Percentiles rank a stretch among this genome's conserved stretches.
These are phyloP conservation scores for Polyplosphaeria fusca DNA, from an alignment of 495 filamentous ascomycete genomes.

Conservation along the genomic window DNA sequence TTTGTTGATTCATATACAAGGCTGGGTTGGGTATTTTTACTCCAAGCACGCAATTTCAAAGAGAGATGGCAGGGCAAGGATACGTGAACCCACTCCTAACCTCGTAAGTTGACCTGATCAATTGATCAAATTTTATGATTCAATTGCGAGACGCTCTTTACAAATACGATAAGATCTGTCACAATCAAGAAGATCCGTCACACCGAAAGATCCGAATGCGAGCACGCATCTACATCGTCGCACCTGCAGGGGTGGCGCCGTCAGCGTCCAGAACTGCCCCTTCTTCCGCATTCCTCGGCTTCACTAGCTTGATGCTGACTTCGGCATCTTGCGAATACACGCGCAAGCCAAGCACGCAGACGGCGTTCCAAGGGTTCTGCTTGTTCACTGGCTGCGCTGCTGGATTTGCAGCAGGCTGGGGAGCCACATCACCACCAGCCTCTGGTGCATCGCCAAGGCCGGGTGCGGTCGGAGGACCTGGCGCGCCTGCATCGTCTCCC, in stretches of 20 bases:
- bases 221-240: constrained; percentile 23
- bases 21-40: too few species aligned
- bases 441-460: background rate
- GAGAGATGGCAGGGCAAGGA: too few species aligned
- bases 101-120: too few species aligned
- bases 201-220: background rate
- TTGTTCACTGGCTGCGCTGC: constrained; percentile 16
- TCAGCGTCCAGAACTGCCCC: constrained; percentile 28
- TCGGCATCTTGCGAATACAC: constrained; percentile 31
- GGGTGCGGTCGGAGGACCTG: background rate
- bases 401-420: constrained; percentile 3
- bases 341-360: constrained; percentile 27
- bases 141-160: too few species aligned
- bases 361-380: constrained; percentile 32
- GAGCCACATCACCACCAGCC: constrained; percentile 14
- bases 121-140: too few species aligned
- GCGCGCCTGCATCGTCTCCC: background rate
- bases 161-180: too few species aligned
- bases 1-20: too few species aligned
- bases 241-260: constrained; percentile 24
- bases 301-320: constrained; percentile 31
- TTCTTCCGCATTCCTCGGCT: constrained; percentile 30
- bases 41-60: too few species aligned
- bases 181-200: too few species aligned
- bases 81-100: too few species aligned